Evolutionary conservation across 2,329 filamentous ascomycete species (phyloP), one percentile per base, ranked within the genome.

Genomic region (Nemania diffusa): DNA sequence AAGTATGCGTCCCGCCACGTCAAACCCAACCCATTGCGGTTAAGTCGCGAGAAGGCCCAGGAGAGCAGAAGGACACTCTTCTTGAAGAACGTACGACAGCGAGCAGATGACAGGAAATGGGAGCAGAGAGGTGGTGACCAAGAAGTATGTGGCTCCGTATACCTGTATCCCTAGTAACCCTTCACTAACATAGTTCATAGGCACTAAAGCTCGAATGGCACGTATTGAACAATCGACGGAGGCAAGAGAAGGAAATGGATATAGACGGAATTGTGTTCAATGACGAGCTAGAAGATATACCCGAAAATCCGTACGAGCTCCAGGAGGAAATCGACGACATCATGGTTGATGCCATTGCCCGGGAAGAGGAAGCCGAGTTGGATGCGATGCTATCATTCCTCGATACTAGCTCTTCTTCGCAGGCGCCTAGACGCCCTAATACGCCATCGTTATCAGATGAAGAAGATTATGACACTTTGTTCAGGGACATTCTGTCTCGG

Each of bases 1-100:
- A 86, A 82, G 65, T 90, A 83, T 71, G 83, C 87, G 29, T 80
- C 85, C 67, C 84, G 88, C 17, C 81, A 83, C 15, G 80, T 84
- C 61, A 90, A 90, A 67, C 83, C 85, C 40, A 92, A 91, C 68
- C 91, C 90, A 0, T 73, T 91, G 6, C 79, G 89, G 20, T 85
- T 86, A 70, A 85, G 81, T 67, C 84, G 87, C 57, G 87, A 93
- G 75, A 87, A 87, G 20, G 83, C 84, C 0, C 87, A 89, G 62
- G 89, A 92, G 75, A 83, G 85, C 61, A 82, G 92, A 64, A 83
- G 92, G 53, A 86, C 87, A 34, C 81, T 91, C 63, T 95, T 95
- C 73, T 80, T 95, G 66, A 87, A 89, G 75, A 91, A 85, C 58
- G 88, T 91, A 20, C 83, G 87, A 65, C 85, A 88, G 73, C 84